A percentile compares a stretch with the other conserved stretches of the same genome.
phyloP scores from a whole-genome alignment of 805 yeast species.

The Schizosaccharomyces lindneri region DNA sequence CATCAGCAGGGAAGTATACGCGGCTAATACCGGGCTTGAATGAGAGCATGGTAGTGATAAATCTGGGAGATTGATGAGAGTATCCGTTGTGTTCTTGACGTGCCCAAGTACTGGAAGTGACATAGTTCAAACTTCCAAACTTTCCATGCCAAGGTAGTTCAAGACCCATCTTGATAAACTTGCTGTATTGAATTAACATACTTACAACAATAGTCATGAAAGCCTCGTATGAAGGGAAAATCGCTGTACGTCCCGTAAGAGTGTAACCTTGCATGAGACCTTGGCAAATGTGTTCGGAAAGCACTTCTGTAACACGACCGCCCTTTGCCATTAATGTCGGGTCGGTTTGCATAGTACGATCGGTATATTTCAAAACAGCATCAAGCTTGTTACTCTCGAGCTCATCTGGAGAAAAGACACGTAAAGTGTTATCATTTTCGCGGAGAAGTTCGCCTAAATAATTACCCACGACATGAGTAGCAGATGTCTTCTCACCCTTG shows the following conservation, averaged over 20 bases:
- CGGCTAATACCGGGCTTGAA: constrained; percentile 8
- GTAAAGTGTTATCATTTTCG: constrained; percentile 5
- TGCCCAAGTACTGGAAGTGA: constrained; percentile 9
- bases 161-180: constrained; percentile 8
- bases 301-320: constrained; percentile 9
- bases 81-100: constrained; percentile 10
- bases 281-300: constrained; percentile 9
- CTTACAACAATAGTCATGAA: constrained; percentile 8
- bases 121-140: constrained; percentile 8
- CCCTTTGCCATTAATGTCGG: constrained; percentile 7
- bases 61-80: constrained; percentile 9
- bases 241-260: constrained; percentile 8
- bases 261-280: constrained; percentile 10
- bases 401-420: constrained; percentile 10
- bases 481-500: constrained; percentile 6
- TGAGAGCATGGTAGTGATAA: constrained; percentile 8
- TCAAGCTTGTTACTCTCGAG: constrained; percentile 9
- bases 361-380: constrained; percentile 7
- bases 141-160: constrained; percentile 8
- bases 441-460: constrained; percentile 6
- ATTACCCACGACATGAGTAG: constrained; percentile 7
- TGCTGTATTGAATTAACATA: constrained; percentile 9
- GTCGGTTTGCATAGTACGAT: constrained; percentile 7
- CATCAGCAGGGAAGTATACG: constrained; percentile 9
- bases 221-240: constrained; percentile 9